phyloP scores from a whole-genome alignment of 2,329 filamentous ascomycete genomes.

The Neofusicoccum sp. region DNA sequence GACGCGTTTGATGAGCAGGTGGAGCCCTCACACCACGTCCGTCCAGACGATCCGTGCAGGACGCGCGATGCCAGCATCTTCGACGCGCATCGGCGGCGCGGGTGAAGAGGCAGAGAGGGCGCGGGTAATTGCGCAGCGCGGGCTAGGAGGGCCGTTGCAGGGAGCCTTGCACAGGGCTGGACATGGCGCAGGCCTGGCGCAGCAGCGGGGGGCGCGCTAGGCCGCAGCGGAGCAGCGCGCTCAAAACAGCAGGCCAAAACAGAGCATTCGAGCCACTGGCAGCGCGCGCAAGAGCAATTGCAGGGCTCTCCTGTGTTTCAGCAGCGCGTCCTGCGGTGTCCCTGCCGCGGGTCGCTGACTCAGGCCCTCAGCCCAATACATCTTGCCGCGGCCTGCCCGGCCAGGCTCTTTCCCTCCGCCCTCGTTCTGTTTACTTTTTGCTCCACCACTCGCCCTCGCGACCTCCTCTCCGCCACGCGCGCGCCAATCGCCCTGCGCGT shows the following conservation, averaged over 20 bases:
- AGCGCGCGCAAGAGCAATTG: conserved; percentile 3
- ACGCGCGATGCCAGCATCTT: background rate
- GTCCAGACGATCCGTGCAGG: conserved; percentile 7
- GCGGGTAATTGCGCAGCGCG: background rate
- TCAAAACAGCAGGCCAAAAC: conserved; percentile 18
- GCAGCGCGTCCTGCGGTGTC: conserved; percentile 5
- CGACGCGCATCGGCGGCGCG: conserved; percentile 8
- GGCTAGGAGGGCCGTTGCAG: background rate
- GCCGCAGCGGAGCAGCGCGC: conserved; percentile 4
- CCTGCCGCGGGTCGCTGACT: conserved; percentile 13
- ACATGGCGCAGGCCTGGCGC: background rate
- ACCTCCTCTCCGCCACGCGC: background rate
- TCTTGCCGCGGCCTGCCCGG: conserved; percentile 12
- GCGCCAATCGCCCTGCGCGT: background rate
- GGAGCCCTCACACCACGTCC: conserved; percentile 5
- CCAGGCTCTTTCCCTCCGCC: conserved; percentile 1
- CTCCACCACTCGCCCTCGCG: conserved; percentile 8
- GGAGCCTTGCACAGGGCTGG: conserved; percentile 1
- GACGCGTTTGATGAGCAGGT: conserved; percentile 9
- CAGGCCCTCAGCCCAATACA: conserved; percentile 13
- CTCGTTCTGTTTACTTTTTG: conserved; percentile 15
- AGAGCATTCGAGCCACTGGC: conserved; percentile 9
- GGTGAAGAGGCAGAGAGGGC: background rate
- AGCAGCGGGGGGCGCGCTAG: background rate
- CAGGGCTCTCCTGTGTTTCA: conserved; percentile 18